phyloP scores from a whole-genome alignment of 306 rosid species.

The Inga laurina region DNA sequence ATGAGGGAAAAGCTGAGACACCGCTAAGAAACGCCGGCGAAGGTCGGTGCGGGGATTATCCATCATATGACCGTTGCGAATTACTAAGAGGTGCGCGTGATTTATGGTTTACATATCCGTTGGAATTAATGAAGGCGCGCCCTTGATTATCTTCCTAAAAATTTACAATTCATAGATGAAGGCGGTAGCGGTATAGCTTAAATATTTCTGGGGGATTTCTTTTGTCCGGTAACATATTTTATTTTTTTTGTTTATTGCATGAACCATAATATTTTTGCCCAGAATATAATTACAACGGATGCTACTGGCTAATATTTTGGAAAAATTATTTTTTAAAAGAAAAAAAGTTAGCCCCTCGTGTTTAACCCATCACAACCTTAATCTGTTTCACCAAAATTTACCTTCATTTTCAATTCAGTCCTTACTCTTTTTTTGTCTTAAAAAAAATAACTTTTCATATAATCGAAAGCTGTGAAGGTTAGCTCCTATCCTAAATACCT shows the following conservation, averaged over 20 bases:
- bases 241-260: too few relatives aligned
- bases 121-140: background rate
- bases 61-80: background rate
- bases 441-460: too few relatives aligned
- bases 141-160: background rate
- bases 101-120: background rate
- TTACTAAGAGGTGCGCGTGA: background rate
- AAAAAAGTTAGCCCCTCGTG: too few relatives aligned
- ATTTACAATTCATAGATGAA: background rate
- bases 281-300: background rate
- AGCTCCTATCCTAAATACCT: too few relatives aligned
- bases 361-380: too few relatives aligned
- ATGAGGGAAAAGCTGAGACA: background rate
- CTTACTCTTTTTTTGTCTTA: too few relatives aligned
- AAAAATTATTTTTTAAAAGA: too few relatives aligned
- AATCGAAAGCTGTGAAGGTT: too few relatives aligned
- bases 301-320: too few relatives aligned
- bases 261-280: too few relatives aligned
- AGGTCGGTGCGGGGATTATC: background rate
- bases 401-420: too few relatives aligned
- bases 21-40: background rate
- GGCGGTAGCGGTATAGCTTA: background rate
- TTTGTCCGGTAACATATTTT: background rate
- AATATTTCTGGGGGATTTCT: background rate
- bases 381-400: too few relatives aligned